Percentiles rank a stretch among this genome's conserved stretches.
Evolutionary conservation across 2,329 filamentous ascomycete genomes (phyloP).

Genomic region (Aspergillus luchuensis): DNA sequence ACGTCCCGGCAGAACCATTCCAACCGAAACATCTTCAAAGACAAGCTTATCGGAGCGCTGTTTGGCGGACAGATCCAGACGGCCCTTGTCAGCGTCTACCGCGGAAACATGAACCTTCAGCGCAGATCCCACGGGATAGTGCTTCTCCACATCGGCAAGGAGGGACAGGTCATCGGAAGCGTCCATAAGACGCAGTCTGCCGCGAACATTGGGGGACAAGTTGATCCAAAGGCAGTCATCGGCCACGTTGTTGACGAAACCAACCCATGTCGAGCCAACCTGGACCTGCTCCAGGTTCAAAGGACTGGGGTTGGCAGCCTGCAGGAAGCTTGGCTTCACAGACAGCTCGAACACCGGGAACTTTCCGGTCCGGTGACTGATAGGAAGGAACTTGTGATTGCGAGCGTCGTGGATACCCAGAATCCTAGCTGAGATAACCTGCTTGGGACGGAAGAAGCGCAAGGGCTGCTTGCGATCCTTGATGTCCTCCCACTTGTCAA

Average conservation of each 20-base stretch:
- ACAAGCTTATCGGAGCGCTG: conserved; percentile 64
- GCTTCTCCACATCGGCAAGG: conserved; percentile 71
- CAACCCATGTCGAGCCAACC: conserved; percentile 70
- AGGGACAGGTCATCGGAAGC: conserved; percentile 83
- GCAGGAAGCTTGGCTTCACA: conserved; percentile 66
- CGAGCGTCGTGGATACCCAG: conserved; percentile 87
- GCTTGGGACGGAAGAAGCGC: conserved; percentile 69
- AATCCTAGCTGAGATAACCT: conserved; percentile 72
- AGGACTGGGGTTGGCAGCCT: conserved; percentile 59
- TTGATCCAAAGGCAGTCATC: conserved; percentile 86
- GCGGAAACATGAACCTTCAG: conserved; percentile 76
- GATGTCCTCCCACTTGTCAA: conserved; percentile 86
- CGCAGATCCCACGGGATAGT: conserved; percentile 89
- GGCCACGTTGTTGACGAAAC: conserved; percentile 87
- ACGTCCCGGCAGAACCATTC: conserved; percentile 78
- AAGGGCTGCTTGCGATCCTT: conserved; percentile 78
- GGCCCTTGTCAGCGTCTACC: conserved; percentile 71
- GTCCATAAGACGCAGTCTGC: conserved; percentile 79
- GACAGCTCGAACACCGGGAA: conserved; percentile 83
- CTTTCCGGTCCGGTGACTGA: conserved; percentile 80
- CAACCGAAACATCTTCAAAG: conserved; percentile 71
- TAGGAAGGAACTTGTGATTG: conserved; percentile 87
- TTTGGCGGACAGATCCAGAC: conserved; percentile 80
- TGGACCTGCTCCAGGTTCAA: conserved; percentile 73
- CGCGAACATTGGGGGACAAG: conserved; percentile 82